Evolutionary conservation across 108 stramenopile species (phyloP), one percentile per base, ranked within the genome.

Genomic region (Discostella stelligeroides): DNA sequence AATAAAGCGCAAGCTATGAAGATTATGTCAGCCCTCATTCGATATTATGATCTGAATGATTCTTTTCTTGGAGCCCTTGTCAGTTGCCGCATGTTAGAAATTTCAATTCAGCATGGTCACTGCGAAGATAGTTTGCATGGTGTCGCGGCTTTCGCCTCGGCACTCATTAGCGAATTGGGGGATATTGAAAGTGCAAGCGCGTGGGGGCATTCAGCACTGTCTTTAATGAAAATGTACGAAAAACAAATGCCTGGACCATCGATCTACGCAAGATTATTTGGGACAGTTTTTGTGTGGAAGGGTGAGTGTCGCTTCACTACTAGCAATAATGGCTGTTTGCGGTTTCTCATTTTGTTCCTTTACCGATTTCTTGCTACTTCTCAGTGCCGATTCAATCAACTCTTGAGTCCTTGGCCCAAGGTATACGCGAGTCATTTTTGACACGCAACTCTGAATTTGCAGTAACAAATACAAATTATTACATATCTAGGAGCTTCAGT

Each of bases 161-260:
- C 43, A 14, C 17, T 59, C 13, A 46, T 65, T 37, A 38, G 20
- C 37, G 58, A 49, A 2, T 48, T 65, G 34, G 56, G 42, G n/a
- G 72, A 73, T 30, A 58, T 73, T 58, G 56, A 73, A 34, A 37
- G 51, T 12, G 72, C 55, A 9, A 55, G 34, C 27, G 18, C 12
- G 0, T 73, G 57, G 63, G 72, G 62, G 0, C 43, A 37, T n/a
- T 58, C 25, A 37, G 56, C 72, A 3, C 21, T 73, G 37, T 30
- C 63, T 15, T 23, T 73, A 46, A 45, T 73, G 23, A 55, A 42
- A 47, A 63, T 54, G 17, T 54, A 34, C 55, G 39, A 25, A 1
- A 28, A 41, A n/a, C 25, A 66, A 41, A 27, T 14, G 0, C 9
- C 25, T 38, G 4, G 23, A 37, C 66, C 66, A 54, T 7, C 24